Evolutionary conservation across 805 yeast genomes (phyloP), one percentile per base, ranked within the genome.

Genomic region (Yamadazyma phyllophila): DNA sequence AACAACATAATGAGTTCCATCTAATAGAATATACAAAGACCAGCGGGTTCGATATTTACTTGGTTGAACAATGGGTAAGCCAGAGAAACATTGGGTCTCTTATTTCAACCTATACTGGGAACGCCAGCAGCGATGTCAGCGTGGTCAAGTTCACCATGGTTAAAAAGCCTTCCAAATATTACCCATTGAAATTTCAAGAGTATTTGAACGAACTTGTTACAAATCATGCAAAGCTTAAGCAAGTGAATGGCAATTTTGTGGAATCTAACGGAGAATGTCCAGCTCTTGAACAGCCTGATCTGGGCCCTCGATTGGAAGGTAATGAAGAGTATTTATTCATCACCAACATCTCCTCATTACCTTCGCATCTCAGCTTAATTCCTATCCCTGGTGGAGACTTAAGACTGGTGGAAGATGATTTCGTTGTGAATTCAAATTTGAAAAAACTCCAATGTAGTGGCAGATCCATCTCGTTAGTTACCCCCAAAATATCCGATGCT

Each of bases 61-160:
- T 94, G 32, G 96, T 92, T 9, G 98, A 94, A 62, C 97, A 92
- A 63, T 94, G 99, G 99, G 84, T 87, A 2, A 75, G 85, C 29
- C 83, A 82, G 47, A 71, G 98, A 37, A 72, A 77, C 35, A 67
- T 81, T 10, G 82, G 87, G 20, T 74, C 85, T 1, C 74, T 86
- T 4, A 83, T 92, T 13, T 81, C 94, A 1, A 80, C 92, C 0
- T 94, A 78, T 62, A 92, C 98, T 0, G 99, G 99, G 2, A 87
- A 89, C 58, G 59, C 78, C 4, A 71, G 72, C n/a, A 87, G 89
- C 53, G 65, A 66, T 26, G 76, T 89, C 0, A 63, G 71, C 14
- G 96, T 83, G 2, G 60, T 69, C 30, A 79, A 77, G 30, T 74
- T 83, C 47, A 76, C 87, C 13, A 69, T 77, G 0, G 53, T 78